These are phyloP conservation scores for Leptodermis oblonga DNA, from an alignment of 257 asterid species.

Conservation along the genomic window DNA sequence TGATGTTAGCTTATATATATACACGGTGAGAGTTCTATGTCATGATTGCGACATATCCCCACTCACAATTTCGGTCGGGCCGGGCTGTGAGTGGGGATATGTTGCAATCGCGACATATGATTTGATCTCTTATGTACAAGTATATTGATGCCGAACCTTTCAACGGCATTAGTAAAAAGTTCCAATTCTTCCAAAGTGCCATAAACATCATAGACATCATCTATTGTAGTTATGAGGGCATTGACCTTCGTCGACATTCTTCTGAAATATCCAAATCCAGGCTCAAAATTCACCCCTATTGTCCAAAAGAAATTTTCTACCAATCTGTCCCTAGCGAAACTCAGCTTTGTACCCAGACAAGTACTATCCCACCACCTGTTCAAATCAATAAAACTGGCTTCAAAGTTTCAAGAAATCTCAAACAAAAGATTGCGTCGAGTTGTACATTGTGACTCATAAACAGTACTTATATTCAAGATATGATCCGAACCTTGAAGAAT, in stretches of 20 bases:
- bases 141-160: not conserved
- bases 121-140: too few relatives aligned
- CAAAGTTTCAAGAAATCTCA: not conserved
- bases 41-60: too few relatives aligned
- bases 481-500: constrained; percentile 2
- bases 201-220: constrained; percentile 17
- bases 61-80: too few relatives aligned
- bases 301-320: constrained; percentile 16
- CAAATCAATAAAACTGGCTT: not conserved
- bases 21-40: too few relatives aligned
- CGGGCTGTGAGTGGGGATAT: too few relatives aligned
- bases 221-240: constrained; percentile 9
- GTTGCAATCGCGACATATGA: too few relatives aligned
- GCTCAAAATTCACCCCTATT: constrained; percentile 10
- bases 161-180: constrained; percentile 11
- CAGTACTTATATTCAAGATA: too few relatives aligned
- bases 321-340: constrained; percentile 11
- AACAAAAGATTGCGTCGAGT: too few relatives aligned
- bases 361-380: constrained; percentile 17
- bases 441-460: too few relatives aligned
- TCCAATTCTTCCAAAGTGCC: constrained; percentile 16
- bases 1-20: too few relatives aligned
- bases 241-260: constrained; percentile 1
- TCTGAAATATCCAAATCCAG: constrained; percentile 10
- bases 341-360: not conserved